Conservation (phyloP, 352 stramenopile genomes). For the Peronospora tabacina region DNA sequence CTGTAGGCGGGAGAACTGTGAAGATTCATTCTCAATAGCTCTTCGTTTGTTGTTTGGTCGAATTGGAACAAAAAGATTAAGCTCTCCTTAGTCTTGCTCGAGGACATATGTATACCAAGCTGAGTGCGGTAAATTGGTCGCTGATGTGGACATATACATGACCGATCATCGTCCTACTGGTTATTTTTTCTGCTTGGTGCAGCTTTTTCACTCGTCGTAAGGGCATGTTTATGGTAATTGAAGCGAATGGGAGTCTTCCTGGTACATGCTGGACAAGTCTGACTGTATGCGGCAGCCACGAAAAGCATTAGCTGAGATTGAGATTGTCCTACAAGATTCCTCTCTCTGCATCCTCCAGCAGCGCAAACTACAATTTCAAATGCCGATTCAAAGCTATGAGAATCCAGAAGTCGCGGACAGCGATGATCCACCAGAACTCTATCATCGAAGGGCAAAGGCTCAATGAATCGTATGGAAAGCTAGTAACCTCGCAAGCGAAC, state of each 20-base stretch:
- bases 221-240: conserved; percentile 37
- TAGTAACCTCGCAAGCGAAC: too few species aligned
- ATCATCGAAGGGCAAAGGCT: conserved; percentile 14
- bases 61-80: too few species aligned
- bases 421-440: conserved; percentile 14
- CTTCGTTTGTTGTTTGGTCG: too few species aligned
- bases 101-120: too few species aligned
- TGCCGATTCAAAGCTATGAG: conserved; percentile 20
- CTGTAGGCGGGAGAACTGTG: too few species aligned
- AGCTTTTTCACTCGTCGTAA: conserved; percentile 8
- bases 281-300: conserved; percentile 38
- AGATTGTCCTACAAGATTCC: conserved; percentile 48
- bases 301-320: conserved; percentile 51
- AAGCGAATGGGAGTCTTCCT: conserved; percentile 33
- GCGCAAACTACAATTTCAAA: conserved; percentile 39
- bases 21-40: too few species aligned
- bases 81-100: too few species aligned
- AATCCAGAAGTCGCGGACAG: conserved; percentile 7
- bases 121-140: too few species aligned
- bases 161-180: too few species aligned
- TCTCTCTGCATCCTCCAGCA: conserved; percentile 25
- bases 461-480: conserved; percentile 11
- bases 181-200: too few species aligned
- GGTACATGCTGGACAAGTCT: conserved; percentile 49
- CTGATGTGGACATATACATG: too few species aligned